phyloP scores from a whole-genome alignment of 768 basidiomycete species.

The Pisolithus sp. region DNA sequence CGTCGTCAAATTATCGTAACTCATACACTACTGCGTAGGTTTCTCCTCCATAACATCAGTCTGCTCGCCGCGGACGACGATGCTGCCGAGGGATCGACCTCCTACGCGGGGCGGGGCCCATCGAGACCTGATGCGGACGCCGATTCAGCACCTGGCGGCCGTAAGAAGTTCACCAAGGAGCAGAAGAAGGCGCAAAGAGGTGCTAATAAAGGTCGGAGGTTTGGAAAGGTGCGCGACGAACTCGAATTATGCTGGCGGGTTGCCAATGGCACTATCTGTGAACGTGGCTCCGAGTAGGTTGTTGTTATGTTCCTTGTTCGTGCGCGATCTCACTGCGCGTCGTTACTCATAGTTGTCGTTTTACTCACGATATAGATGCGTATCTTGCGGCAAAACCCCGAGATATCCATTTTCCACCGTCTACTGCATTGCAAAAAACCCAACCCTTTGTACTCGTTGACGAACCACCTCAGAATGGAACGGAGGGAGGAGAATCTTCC shows the following conservation, averaged over 20 bases:
- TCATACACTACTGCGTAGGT: conserved; percentile 25
- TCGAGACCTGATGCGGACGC: conserved; percentile 30
- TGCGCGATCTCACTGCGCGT: background rate
- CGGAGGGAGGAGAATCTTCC: conserved; percentile 3
- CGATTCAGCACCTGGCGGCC: conserved; percentile 17
- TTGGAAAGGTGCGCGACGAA: conserved; percentile 72
- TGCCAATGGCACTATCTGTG: conserved; percentile 65
- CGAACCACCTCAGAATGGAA: background rate
- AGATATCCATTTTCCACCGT: conserved; percentile 59
- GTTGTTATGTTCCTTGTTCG: background rate
- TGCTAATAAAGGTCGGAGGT: conserved; percentile 77
- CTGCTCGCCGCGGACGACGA: conserved; percentile 43
- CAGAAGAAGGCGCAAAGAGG: conserved; percentile 72
- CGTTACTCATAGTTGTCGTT: conserved; percentile 52
- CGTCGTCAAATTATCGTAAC: background rate
- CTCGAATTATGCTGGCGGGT: conserved; percentile 78
- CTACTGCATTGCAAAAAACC: conserved; percentile 35
- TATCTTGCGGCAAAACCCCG: conserved; percentile 73
- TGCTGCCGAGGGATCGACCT: conserved; percentile 56
- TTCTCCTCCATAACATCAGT: conserved; percentile 28
- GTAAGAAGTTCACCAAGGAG: conserved; percentile 48
- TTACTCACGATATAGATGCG: conserved; percentile 66
- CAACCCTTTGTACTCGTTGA: conserved; percentile 45
- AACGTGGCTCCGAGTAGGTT: conserved; percentile 60
- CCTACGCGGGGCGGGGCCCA: conserved; percentile 22